Evolutionary conservation across 371 early-diverging fungal species (phyloP), one percentile per base, ranked within the genome.

Genomic region (Mycotypha africana): DNA sequence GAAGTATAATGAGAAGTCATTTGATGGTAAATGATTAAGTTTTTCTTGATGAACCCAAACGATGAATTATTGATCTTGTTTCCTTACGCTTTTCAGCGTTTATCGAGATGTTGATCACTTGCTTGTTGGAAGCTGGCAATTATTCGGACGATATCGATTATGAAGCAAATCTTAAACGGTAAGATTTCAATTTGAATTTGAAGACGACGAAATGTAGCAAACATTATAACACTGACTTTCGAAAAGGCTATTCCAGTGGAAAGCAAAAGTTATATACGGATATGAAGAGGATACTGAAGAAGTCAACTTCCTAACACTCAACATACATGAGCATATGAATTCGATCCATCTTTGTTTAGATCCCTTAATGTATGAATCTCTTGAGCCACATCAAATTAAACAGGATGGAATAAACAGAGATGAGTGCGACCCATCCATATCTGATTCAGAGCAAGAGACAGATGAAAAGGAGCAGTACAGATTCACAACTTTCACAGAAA

Each of bases 311-410:
- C 45, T 62, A 15, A 54, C 51, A 12, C 26, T 71, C 19, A 51
- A 48, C 17, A 46, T 45, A 12, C 56, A 57, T 16, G 39, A 51
- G 2, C 28, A 5, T 8, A 41, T 47, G 35, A 35, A 45, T 15
- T 60, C 56, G 3, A 65, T 73, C 31, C 60, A 73, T 22, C 64
- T 46, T 12, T 68, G 70, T 22, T 54, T 73, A 5, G 67, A 62
- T 24, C 74, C 74, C 3, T 44, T 68, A 4, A 56, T 73, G 0
- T 73, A 55, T 37, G 67, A 66, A 41, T 45, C 43, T 1, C 47
- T 58, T 5, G 21, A 42, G 10, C 9, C 4, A 20, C 19, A 10
- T 47, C 47, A 14, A 25, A 38, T 15, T 12, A 33, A 32, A 23
- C 38, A 47, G 2, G n/a, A n/a, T n/a, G n/a, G n/a, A n/a, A n/a